These are phyloP conservation scores for Coemansia sp. DNA, from an alignment of 192 early-diverging fungal species.

Conservation along the genomic window DNA sequence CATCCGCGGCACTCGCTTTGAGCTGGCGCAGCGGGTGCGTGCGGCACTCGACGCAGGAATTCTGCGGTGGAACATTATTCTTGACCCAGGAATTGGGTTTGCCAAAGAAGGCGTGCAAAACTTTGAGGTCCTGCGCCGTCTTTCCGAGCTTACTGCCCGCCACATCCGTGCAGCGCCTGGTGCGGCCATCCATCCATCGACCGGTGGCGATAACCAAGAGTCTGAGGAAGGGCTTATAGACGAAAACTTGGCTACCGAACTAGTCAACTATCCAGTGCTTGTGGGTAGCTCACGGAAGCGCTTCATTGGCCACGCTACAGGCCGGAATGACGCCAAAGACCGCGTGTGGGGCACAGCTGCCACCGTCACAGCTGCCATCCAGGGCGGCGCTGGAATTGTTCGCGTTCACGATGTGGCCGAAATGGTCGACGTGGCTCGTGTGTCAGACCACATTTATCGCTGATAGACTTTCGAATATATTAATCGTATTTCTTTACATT, in stretches of 20 bases:
- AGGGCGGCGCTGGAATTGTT: constrained; percentile 78
- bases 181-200: background rate
- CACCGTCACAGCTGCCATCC: constrained; percentile 77
- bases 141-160: constrained; percentile 56
- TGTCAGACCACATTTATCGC: constrained; percentile 72
- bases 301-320: constrained; percentile 81
- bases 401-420: constrained; percentile 95
- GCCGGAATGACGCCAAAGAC: constrained; percentile 64
- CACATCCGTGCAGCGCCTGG: constrained; percentile 35
- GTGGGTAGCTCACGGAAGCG: constrained; percentile 89
- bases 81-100: constrained; percentile 98
- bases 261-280: constrained; percentile 73
- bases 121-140: constrained; percentile 76
- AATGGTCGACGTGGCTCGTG: constrained; percentile 84
- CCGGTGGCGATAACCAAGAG: constrained; percentile 9
- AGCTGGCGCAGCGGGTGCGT: constrained; percentile 67
- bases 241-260: constrained; percentile 39
- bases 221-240: constrained; percentile 45
- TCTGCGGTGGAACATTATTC: constrained; percentile 92
- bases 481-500: background rate
- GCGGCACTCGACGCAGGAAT: constrained; percentile 78
- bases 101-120: constrained; percentile 88
- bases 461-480: constrained; percentile 2
- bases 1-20: constrained; percentile 65
- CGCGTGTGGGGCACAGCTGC: constrained; percentile 89